Base-by-base conservation (phyloP, 495 filamentous ascomycete species). In the Aspergillus taichungensis region DNA sequence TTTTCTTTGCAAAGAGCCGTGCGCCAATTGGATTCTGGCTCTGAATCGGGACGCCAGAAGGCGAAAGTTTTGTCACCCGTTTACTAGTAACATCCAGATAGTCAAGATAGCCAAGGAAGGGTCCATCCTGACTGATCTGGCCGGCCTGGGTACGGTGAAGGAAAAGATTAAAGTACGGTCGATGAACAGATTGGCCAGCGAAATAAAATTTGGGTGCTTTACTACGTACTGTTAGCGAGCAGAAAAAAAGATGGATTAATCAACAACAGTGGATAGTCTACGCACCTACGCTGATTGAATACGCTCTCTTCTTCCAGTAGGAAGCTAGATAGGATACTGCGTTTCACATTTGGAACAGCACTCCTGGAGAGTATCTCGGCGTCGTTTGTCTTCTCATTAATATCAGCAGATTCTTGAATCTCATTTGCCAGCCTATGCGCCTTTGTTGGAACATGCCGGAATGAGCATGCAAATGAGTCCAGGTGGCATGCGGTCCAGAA, bases 401-500 rank as follows among this genome's bases (percentile, higher is more conserved):
- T n/a, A n/a, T n/a, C n/a, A n/a, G n/a, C n/a, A 54, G 8, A 13
- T 1, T 42, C 30, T 5, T 24, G 8, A 29, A 50, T 40, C 6
- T 24, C 43, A 37, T 50, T 36, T 4, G 13, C 12, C 29, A 30
- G 24, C 11, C 24, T 6, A 14, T 24, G 36, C 32, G 13, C 18
- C 6, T 29, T 11, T 30, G 39, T 18, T 37, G 34, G 14, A 38
- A 37, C 36, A 13, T 44, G 18, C 34, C 42, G 37, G 30, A 53
- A 52, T 28, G 29, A 39, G 51, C 43, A 51, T 35, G 47, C 47
- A 8, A 48, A 6, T 10, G 48, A 5, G 6, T 53, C 46, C 18
- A 56, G 42, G 45, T 56, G 53, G 35, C 32, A 43, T 9, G 46
- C 47, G n/a, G 53, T 56, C 53, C 53, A 56, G n/a, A 41, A 44